phyloP scores from a whole-genome alignment of 2,329 filamentous ascomycete species.

The Fonsecaea multimorphosa region DNA sequence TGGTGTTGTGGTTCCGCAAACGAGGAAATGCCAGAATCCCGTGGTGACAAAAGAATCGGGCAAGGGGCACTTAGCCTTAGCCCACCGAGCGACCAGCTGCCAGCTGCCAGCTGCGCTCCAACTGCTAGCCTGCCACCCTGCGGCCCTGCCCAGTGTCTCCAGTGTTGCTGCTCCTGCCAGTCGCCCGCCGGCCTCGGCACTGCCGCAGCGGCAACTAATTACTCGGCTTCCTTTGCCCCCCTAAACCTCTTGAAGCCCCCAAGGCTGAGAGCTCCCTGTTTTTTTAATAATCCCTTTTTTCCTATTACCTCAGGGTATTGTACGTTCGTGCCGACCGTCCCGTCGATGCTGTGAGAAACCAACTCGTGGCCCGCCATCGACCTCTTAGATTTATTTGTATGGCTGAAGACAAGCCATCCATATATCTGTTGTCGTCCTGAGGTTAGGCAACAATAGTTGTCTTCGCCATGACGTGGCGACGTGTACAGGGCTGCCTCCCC shows the following conservation, averaged over 20 bases:
- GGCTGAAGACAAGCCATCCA: background rate
- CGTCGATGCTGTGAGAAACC: background rate
- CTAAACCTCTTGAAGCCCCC: conserved; percentile 7
- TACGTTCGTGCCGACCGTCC: background rate
- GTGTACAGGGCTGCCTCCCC: conserved; percentile 4
- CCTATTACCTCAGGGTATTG: background rate
- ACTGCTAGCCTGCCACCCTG: no score
- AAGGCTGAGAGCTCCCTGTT: conserved; percentile 31
- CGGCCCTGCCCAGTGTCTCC: background rate
- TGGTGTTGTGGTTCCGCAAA: conserved; percentile 28
- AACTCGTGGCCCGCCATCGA: background rate
- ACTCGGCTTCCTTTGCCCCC: conserved; percentile 9
- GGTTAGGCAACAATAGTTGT: conserved; percentile 18
- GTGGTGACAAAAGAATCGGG: conserved; percentile 20
- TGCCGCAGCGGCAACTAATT: conserved; percentile 14
- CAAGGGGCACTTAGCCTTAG: conserved; percentile 29
- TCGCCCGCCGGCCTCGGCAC: conserved; percentile 21
- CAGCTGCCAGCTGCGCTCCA: no score
- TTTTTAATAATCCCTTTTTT: conserved; percentile 3
- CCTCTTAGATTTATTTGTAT: background rate
- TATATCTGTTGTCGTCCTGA: background rate
- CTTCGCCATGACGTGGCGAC: conserved; percentile 23
- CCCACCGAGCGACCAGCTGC: background rate
- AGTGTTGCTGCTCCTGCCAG: background rate
- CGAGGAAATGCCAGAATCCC: conserved; percentile 25